Evolutionary conservation across 2,329 filamentous ascomycete genomes (phyloP), one percentile per base, ranked within the genome.

Genomic region (Colletotrichum melonis): DNA sequence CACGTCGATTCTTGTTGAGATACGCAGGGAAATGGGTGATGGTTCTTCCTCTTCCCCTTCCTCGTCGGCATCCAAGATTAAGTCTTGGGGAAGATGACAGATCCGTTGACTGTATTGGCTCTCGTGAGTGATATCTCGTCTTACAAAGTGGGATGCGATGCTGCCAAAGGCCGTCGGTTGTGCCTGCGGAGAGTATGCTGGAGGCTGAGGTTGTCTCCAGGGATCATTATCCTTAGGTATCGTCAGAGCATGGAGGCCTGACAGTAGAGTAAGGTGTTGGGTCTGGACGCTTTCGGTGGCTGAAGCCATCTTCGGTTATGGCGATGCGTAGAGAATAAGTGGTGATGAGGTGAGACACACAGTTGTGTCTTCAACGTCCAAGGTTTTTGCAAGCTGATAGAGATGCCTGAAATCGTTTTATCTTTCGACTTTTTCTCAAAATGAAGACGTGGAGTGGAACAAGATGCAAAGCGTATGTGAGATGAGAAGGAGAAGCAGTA

Each of bases 81-180:
- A 57, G 14, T 62, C 38, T 19, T 62, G 22, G 1, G 35, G 35
- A 19, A 14, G 42, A 26, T 32, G 28, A 11, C 19, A 26, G 12
- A 16, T 22, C 14, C 28, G 30, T n/a, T 19, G 49, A 9, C 14
- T 28, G 8, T 30, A 12, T 52, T 30, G 52, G 24, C n/a, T 54
- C 3, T 32, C n/a, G n/a, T 46, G 19, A 16, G 11, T 55, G 24
- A 7, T 14, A 42, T 55, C 35, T 16, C 55, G 46, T 4, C 42
- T 55, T 1, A 63, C 19, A 35, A 70, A 38, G 4, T n/a, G 59
- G 11, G 68, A 16, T 7, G 63, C 95, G 0, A 97, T 95, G 72
- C 87, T 87, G 66, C 84, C 81, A 92, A 96, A 86, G 28, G 88
- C 83, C 60, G 94, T 93, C 57, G 92, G 86, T 52, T 8, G 65